Evolutionary conservation across 2,329 filamentous ascomycete genomes (phyloP).

Genomic region (Hymenoscyphus fructigenus): DNA sequence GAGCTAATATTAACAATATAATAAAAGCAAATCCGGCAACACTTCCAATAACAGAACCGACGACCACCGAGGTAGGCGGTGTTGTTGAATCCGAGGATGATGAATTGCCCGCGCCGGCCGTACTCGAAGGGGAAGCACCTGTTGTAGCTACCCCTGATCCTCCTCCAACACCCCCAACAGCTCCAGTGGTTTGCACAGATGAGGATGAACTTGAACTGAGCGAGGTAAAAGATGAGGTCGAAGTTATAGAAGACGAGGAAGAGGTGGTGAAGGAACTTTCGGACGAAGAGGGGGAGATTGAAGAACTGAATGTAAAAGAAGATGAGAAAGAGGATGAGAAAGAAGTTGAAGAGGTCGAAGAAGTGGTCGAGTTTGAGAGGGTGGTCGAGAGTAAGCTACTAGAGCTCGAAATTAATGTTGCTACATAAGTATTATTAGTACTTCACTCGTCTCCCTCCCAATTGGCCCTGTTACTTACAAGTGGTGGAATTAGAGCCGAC

Average conservation of each 20-base stretch:
- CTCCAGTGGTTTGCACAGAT: constrained; percentile 14
- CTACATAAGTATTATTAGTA: constrained; percentile 23
- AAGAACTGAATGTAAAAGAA: constrained; percentile 13
- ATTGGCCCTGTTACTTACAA: constrained; percentile 25
- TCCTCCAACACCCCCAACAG: constrained; percentile 15
- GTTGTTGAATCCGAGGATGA: constrained; percentile 17
- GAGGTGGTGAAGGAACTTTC: constrained; percentile 13
- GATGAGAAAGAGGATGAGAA: constrained; percentile 18
- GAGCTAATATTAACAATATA: constrained; percentile 51
- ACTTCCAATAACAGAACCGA: constrained; percentile 35
- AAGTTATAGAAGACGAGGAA: constrained; percentile 6
- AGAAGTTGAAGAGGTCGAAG: constrained; percentile 15
- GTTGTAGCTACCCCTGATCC: constrained; percentile 15
- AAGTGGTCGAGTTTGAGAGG: constrained; percentile 24
- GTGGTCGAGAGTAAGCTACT: constrained; percentile 23
- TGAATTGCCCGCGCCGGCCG: constrained; percentile 23
- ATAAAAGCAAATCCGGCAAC: constrained; percentile 59
- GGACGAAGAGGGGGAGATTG: constrained; percentile 13
- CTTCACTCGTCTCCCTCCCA: neutral
- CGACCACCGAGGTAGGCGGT: constrained; percentile 31
- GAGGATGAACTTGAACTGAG: constrained; percentile 10
- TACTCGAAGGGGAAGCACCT: constrained; percentile 20
- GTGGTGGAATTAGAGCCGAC: constrained; percentile 34
- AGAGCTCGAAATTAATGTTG: constrained; percentile 32
- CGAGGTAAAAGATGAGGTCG: constrained; percentile 10